A percentile compares a stretch with the other conserved stretches of the same genome.
These are phyloP conservation scores for Bruguiera sexangula DNA, from an alignment of 345 rosid genomes.

Conservation along the genomic window DNA sequence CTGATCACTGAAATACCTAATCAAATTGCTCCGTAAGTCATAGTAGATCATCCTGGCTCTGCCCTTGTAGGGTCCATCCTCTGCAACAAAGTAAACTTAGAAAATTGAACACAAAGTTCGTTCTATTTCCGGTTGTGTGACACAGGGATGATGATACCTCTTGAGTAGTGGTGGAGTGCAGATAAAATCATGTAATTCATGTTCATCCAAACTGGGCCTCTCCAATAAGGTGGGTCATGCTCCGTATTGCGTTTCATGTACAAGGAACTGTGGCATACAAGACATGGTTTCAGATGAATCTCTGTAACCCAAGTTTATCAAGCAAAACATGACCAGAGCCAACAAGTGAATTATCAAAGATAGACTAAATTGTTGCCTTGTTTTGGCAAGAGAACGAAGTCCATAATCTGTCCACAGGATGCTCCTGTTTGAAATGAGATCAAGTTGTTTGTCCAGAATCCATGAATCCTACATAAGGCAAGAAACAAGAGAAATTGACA, in stretches of 20 bases:
- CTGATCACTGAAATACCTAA: conserved; percentile 39
- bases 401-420: conserved; percentile 82
- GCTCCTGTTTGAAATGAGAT: conserved; percentile 69
- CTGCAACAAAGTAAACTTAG: conserved; percentile 36
- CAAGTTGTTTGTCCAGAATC: conserved; percentile 81
- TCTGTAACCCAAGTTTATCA: not conserved
- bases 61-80: conserved; percentile 63
- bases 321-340: not conserved
- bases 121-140: not conserved
- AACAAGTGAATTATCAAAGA: not conserved
- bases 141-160: conserved; percentile 42
- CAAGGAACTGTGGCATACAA: conserved; percentile 49
- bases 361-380: conserved; percentile 44
- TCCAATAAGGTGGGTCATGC: conserved; percentile 94
- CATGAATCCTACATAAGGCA: conserved; percentile 52
- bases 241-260: conserved; percentile 90
- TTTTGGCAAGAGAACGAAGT: conserved; percentile 85
- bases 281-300: conserved; percentile 1
- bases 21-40: conserved; percentile 64
- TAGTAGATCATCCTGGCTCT: conserved; percentile 57
- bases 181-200: conserved; percentile 87
- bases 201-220: conserved; percentile 95
- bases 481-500: not conserved
- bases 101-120: not conserved
- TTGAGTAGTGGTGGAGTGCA: conserved; percentile 71